These are phyloP conservation scores for Fusarium hainanense DNA, from an alignment of 2,329 filamentous ascomycete genomes.

Conservation along the genomic window DNA sequence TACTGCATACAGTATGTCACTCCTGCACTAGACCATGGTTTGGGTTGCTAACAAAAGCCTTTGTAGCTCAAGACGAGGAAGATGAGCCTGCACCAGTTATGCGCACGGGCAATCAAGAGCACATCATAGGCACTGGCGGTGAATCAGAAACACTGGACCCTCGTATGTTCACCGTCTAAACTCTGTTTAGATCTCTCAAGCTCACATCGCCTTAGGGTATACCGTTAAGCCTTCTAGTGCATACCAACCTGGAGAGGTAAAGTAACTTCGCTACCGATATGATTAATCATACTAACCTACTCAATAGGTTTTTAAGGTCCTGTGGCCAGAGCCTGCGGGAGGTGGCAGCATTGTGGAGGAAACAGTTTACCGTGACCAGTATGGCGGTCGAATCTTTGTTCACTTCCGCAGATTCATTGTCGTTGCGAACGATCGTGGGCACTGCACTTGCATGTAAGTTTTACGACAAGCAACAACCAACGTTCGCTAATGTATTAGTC, in stretches of 20 bases:
- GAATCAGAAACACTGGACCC: constrained; percentile 50
- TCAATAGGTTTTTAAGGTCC: constrained; percentile 64
- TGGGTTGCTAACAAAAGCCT: not conserved
- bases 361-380: constrained; percentile 50
- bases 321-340: constrained; percentile 65
- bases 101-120: constrained; percentile 22
- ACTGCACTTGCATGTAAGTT: constrained; percentile 67
- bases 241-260: constrained; percentile 57
- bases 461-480: not conserved
- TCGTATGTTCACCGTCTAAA: constrained; percentile 45
- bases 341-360: constrained; percentile 50
- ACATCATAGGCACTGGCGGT: constrained; percentile 35
- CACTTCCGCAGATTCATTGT: constrained; percentile 67
- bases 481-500: constrained; percentile 51
- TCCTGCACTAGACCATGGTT: not conserved
- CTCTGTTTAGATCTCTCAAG: not conserved
- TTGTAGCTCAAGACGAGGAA: constrained; percentile 29
- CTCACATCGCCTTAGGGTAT: constrained; percentile 52
- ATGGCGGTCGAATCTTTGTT: constrained; percentile 57
- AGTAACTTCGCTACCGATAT: not conserved
- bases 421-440: constrained; percentile 62
- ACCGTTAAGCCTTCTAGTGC: constrained; percentile 51
- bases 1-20: constrained; percentile 21
- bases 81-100: constrained; percentile 45
- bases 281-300: not conserved